phyloP scores from a whole-genome alignment of 148 eudicot species.

The Fagopyrum tataricum region DNA sequence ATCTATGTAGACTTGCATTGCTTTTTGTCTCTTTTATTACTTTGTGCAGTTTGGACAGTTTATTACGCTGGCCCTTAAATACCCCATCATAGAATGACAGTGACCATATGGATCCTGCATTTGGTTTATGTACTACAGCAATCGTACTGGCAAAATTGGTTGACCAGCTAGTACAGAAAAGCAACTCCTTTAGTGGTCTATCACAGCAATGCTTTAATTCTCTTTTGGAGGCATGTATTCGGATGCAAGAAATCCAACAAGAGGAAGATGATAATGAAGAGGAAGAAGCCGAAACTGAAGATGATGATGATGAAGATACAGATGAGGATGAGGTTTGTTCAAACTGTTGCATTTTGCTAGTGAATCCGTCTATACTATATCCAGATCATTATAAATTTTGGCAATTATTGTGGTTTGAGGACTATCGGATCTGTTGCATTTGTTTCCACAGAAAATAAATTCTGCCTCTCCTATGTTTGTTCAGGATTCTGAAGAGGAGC shows the following conservation, averaged over 20 bases:
- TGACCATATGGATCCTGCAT: slow-evolving; percentile 6
- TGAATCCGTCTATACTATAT: slow-evolving; percentile 1
- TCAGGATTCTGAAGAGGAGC: slow-evolving; percentile 68
- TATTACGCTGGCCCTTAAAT: background rate
- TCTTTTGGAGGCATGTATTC: slow-evolving; percentile 42
- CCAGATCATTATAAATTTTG: background rate
- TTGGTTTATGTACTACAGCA: slow-evolving; percentile 31
- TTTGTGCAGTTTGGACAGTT: background rate
- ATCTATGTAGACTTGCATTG: background rate
- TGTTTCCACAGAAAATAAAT: background rate
- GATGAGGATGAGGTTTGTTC: slow-evolving; percentile 33
- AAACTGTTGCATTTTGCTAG: slow-evolving; percentile 4
- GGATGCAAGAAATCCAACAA: slow-evolving; percentile 48
- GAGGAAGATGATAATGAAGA: slow-evolving; percentile 34
- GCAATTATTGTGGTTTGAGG: background rate
- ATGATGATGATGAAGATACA: slow-evolving; percentile 27
- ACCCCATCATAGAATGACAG: background rate
- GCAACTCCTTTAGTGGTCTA: slow-evolving; percentile 28
- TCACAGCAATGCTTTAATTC: slow-evolving; percentile 48
- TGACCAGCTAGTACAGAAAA: slow-evolving; percentile 39
- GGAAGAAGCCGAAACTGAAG: slow-evolving; percentile 33
- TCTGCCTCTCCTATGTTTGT: slow-evolving; percentile 10
- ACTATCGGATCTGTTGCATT: background rate
- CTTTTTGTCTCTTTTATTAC: background rate
- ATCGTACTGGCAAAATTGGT: slow-evolving; percentile 47